Base-by-base conservation (phyloP, 176 grass and related monocot species). In the Raddia guianensis region DNA sequence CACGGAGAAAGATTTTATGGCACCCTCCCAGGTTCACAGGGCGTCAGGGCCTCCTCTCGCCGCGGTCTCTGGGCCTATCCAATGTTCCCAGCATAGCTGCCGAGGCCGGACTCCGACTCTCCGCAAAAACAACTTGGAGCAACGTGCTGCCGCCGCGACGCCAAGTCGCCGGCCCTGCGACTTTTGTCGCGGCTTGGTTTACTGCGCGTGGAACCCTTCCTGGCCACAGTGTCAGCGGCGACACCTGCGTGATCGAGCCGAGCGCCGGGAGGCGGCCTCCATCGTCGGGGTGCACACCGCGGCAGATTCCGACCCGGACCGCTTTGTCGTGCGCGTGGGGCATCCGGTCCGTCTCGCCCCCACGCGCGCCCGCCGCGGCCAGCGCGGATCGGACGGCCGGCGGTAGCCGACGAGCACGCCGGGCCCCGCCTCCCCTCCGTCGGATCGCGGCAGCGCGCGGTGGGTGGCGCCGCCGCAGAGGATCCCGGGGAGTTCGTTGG, bases 401-500 rank as follows among this genome's bases (percentile, higher is more conserved):
- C 8, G 61, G 16, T 14, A 7, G 10, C 47, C 1, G 32, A 19
- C 15, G 13, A 49, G 1, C 63, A 18, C 33, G 35, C 0, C 16
- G 45, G 8, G 2, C 7, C 44, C 16, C 60, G 37, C 59, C 21
- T 46, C 37, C n/a, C 49, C 63, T 69, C 82, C 64, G 44, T 61
- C 8, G 8, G 51, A 69, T 44, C 0, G 14, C 59, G 48, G 53
- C 54, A 66, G 9, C 2, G 15, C 33, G 33, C 35, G n/a, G 10
- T 20, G 51, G 42, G 82, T 68, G 82, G 76, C 63, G 70, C 77
- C 71, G 78, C 1, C 61, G 60, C 69, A 80, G 62, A 81, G 62
- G 84, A 86, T 86, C 84, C 75, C 16, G 69, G 44, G 66, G 40
- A 6, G 52, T 49, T 60, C 19, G 68, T 71, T 73, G 69, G 75